Evolutionary conservation across 2,329 filamentous ascomycete species (phyloP).

Genomic region (Pseudogymnoascus sp.): DNA sequence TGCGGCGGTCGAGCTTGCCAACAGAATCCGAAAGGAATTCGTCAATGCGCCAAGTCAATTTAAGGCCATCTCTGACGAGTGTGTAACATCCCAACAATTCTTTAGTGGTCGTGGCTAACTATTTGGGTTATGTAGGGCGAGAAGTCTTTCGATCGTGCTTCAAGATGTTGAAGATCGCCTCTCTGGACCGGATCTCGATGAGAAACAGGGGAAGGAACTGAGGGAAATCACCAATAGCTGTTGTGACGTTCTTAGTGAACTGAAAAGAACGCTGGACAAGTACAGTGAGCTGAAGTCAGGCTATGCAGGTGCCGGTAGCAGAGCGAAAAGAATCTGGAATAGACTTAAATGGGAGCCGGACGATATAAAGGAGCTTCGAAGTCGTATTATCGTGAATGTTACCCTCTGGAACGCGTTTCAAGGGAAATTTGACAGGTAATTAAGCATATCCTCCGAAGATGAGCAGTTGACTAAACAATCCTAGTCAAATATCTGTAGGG

Average conservation of each 20-base stretch:
- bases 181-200: conserved; percentile 13
- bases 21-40: conserved; percentile 18
- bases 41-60: conserved; percentile 17
- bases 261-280: conserved; percentile 10
- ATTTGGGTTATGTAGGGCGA: conserved; percentile 16
- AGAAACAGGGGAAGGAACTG: conserved; percentile 17
- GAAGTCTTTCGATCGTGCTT: conserved; percentile 20
- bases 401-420: conserved; percentile 7
- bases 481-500: neutral
- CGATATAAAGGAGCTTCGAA: conserved; percentile 11
- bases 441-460: neutral
- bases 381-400: conserved; percentile 9
- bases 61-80: conserved; percentile 18
- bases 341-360: conserved; percentile 15
- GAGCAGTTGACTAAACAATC: neutral
- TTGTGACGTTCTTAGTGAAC: conserved; percentile 12
- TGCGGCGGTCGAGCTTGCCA: conserved; percentile 16
- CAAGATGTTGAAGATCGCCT: conserved; percentile 22
- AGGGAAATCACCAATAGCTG: conserved; percentile 16
- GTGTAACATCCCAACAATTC: neutral
- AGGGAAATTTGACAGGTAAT: conserved; percentile 8
- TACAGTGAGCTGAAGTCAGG: conserved; percentile 11
- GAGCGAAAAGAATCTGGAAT: conserved; percentile 20
- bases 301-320: neutral
- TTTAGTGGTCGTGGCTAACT: neutral